A percentile compares a stretch with the other conserved stretches of the same genome.
These are phyloP conservation scores for Neurospora terricola DNA, from an alignment of 495 filamentous ascomycete species.

Conservation along the genomic window DNA sequence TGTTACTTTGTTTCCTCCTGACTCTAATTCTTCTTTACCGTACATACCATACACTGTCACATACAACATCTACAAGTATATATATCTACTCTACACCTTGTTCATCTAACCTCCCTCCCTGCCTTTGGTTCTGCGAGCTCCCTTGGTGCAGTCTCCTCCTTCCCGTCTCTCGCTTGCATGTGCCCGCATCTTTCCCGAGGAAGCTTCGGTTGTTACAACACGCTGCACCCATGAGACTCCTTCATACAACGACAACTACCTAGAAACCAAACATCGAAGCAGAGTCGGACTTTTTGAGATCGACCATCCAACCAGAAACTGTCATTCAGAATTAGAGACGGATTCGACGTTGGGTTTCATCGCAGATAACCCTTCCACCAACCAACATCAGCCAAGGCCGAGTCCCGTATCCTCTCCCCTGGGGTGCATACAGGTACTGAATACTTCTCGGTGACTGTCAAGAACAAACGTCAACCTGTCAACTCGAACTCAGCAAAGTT, in stretches of 20 bases:
- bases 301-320: neutral
- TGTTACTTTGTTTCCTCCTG: neutral
- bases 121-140: neutral
- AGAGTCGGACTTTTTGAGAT: neutral
- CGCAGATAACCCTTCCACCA: neutral
- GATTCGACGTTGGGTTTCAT: neutral
- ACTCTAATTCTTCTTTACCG: neutral
- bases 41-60: neutral
- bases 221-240: neutral
- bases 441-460: neutral
- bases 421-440: neutral
- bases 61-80: neutral
- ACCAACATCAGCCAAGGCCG: neutral
- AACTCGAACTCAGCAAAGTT: slow-evolving; percentile 1
- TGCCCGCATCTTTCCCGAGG: neutral
- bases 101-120: neutral
- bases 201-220: neutral
- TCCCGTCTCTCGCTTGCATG: neutral
- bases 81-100: neutral
- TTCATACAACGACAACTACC: neutral
- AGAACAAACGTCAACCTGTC: neutral
- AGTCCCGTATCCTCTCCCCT: neutral
- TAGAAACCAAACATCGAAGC: neutral
- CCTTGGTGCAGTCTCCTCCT: neutral
- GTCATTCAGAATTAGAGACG: neutral